Evolutionary conservation across 2,329 filamentous ascomycete species (phyloP).

Genomic region (Fusarium euwallaceae): DNA sequence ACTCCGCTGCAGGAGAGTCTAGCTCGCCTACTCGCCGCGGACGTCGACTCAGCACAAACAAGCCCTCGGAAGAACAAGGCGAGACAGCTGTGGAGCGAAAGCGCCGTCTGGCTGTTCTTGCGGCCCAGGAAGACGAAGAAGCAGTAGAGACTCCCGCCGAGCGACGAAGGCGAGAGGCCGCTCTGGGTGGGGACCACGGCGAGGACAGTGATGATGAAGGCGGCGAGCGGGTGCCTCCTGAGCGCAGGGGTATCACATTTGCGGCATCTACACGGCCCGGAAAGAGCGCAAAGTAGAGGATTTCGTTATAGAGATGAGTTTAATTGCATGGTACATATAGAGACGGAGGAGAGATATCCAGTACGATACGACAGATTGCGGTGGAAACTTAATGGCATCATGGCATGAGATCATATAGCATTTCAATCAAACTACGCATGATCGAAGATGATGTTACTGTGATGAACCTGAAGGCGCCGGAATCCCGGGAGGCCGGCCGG

Average conservation of each 20-base stretch:
- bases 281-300: constrained; percentile 26
- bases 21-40: constrained; percentile 31
- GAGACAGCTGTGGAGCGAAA: constrained; percentile 80
- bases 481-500: neutral
- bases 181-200: constrained; percentile 70
- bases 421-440: constrained; percentile 8
- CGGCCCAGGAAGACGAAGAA: constrained; percentile 56
- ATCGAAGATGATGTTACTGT: neutral
- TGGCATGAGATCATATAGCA: constrained; percentile 23
- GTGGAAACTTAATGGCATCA: constrained; percentile 26
- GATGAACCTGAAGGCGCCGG: neutral
- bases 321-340: constrained; percentile 41
- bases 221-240: constrained; percentile 64
- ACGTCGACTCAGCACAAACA: constrained; percentile 18
- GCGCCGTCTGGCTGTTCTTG: constrained; percentile 70
- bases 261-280: constrained; percentile 59
- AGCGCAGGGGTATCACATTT: constrained; percentile 71
- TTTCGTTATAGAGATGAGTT: constrained; percentile 22
- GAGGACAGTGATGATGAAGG: constrained; percentile 67
- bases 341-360: constrained; percentile 31
- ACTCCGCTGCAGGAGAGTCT: constrained; percentile 11
- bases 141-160: constrained; percentile 80
- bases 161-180: constrained; percentile 78
- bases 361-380: constrained; percentile 22
- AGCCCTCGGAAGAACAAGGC: constrained; percentile 49